Conservation (phyloP, 208 protist species). For the Leishmania tropica region DNA sequence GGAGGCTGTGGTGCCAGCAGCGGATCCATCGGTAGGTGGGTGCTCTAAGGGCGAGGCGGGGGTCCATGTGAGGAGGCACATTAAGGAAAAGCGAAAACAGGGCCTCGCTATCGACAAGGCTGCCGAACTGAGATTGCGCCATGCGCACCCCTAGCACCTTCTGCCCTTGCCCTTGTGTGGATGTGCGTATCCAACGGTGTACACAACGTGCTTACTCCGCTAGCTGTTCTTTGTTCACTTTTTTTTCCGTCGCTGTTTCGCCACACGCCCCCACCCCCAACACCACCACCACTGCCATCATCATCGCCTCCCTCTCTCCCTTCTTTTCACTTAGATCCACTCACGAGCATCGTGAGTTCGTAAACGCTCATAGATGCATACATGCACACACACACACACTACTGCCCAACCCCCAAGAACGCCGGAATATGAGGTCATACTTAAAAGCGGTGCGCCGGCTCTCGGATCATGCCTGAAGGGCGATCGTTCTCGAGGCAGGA, state of each 20-base stretch:
- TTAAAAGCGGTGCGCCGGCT: neutral
- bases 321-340: neutral
- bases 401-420: neutral
- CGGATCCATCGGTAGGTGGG: neutral
- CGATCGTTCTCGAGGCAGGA: neutral
- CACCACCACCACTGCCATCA: neutral
- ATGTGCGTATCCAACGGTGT: neutral
- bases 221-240: neutral
- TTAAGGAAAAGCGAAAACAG: neutral
- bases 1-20: neutral
- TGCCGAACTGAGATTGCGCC: neutral
- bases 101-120: neutral
- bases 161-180: neutral
- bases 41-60: neutral
- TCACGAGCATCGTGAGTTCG: neutral
- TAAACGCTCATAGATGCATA: neutral
- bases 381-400: neutral
- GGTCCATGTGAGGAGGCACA: neutral
- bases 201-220: too few species aligned
- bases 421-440: neutral
- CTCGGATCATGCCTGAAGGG: neutral
- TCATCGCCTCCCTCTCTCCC: neutral
- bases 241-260: neutral
- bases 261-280: neutral
- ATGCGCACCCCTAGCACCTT: neutral